A percentile compares a stretch with the other conserved stretches of the same genome.
These are phyloP conservation scores for Pleodorina starrii DNA, from an alignment of 139 green algal species.

Conservation along the genomic window DNA sequence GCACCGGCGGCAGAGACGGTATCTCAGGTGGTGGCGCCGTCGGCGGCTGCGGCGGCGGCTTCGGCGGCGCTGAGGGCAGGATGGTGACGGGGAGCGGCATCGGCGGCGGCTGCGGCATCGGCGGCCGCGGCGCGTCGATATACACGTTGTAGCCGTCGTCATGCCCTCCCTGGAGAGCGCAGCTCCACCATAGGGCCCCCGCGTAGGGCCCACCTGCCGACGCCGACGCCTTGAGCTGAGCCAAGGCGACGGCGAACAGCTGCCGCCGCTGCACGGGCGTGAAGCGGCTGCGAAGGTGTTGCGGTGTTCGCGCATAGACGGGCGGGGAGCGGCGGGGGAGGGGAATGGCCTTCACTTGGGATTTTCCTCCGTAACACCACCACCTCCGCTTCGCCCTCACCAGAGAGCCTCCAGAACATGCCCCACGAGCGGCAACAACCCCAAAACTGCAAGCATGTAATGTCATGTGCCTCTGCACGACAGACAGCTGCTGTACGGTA, in stretches of 20 bases:
- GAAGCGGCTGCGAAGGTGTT: conserved; percentile 31
- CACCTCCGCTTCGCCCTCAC: no score
- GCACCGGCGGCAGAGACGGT: not conserved
- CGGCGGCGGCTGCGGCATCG: not conserved
- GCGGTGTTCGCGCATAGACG: no score
- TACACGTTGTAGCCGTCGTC: conserved; percentile 17
- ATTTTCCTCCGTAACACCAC: no score
- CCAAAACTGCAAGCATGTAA: no score
- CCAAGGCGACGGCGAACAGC: conserved; percentile 13
- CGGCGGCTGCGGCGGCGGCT: not conserved
- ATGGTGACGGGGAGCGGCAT: not conserved
- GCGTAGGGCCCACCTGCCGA: not conserved
- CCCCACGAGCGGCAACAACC: no score
- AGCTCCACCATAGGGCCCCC: conserved; percentile 29
- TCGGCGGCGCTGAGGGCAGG: not conserved
- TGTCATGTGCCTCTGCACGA: not conserved
- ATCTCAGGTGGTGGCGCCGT: not conserved
- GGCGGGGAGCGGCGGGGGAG: no score
- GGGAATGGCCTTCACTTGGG: no score
- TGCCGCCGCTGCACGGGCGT: not conserved
- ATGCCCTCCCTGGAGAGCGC: not conserved
- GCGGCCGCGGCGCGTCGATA: conserved; percentile 1
- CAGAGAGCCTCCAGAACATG: no score
- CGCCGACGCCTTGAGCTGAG: not conserved
- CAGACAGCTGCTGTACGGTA: not conserved